Percentiles rank a stretch among this genome's conserved stretches.
These are phyloP conservation scores for Phycomyces nitens DNA, from an alignment of 192 early-diverging fungal species.

Conservation along the genomic window DNA sequence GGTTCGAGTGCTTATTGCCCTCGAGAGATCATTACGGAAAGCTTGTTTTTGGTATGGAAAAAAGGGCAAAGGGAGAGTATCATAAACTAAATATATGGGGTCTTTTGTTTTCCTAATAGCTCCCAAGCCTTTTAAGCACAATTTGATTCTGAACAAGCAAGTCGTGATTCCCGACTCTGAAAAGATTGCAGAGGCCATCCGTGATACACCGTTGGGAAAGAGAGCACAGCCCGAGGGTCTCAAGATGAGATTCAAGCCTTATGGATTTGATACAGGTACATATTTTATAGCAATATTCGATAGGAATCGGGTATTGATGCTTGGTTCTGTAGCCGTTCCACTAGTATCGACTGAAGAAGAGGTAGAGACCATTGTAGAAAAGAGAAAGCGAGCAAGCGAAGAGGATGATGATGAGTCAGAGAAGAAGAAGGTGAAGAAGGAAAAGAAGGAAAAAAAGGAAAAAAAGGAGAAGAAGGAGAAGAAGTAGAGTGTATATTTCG, in stretches of 20 bases:
- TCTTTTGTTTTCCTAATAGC: conserved; percentile 11
- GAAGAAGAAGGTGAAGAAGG: conserved; percentile 37
- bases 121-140: conserved; percentile 23
- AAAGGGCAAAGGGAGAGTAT: background rate
- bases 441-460: conserved; percentile 36
- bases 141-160: conserved; percentile 32
- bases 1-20: conserved; percentile 30
- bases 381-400: conserved; percentile 26
- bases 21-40: conserved; percentile 22
- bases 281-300: too few species aligned
- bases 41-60: conserved; percentile 27
- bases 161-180: conserved; percentile 32
- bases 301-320: too few species aligned
- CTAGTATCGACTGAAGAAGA: too few species aligned
- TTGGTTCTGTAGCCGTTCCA: too few species aligned
- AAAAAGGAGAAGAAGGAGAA: conserved; percentile 18
- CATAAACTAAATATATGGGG: background rate
- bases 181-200: conserved; percentile 38
- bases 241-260: conserved; percentile 45
- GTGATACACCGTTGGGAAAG: conserved; percentile 34
- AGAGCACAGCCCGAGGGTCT: conserved; percentile 48
- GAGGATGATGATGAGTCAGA: conserved; percentile 19
- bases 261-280: conserved; percentile 39
- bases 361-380: too few species aligned
- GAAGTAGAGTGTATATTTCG: too few species aligned